Base-by-base conservation (phyloP, 495 filamentous ascomycete genomes). In the Aspergillus campestris region DNA sequence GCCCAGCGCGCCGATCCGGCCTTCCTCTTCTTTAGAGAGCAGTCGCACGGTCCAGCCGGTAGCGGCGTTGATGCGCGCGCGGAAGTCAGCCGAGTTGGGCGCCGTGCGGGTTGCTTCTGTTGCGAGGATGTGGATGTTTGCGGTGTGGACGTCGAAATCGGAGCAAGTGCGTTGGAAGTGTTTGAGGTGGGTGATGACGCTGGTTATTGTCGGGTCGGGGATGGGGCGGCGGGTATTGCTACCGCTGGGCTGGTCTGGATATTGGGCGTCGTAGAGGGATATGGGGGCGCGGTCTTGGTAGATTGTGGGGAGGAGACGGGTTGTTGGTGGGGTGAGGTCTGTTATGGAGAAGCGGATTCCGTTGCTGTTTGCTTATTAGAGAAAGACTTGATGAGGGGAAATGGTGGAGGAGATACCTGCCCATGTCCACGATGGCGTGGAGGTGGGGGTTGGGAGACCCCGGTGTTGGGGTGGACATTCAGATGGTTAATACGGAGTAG, bases 341-440 rank as follows among this genome's bases (percentile, higher is more conserved):
- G 87, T 83, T 45, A 95, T 87, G 11, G 85, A 90, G 72, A 94
- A 92, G 35, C 89, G 87, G 53, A 95, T 89, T 48, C 88, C 89
- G 73, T 95, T 95, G 70, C 89, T 94, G 27, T 7, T 13, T 31
- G 14, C 10, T 13, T 9, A 37, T 40, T 34, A 34, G 27, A 38
- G 13, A 13, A 7, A 0, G 6, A 39, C 35, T 28, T 6, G 7
- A 6, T 46, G 8, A 34, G n/a, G 12, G 38, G 18, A 15, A 27
- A 30, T 37, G 30, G 13, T 29, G 38, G 31, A 37, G 33, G 36
- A 58, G 60, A 62, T 67, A 84, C 83, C 82, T 86, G 57, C 83
- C 84, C 71, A 88, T 86, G 50, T 88, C 84, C 39, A 88, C 83
- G 7, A 88, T 50, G 6, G 49, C 58, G 44, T 56, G 48, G 29